Evolutionary conservation across 345 rosid genomes (phyloP), one percentile per base, ranked within the genome.

Genomic region (Heritiera fomes): DNA sequence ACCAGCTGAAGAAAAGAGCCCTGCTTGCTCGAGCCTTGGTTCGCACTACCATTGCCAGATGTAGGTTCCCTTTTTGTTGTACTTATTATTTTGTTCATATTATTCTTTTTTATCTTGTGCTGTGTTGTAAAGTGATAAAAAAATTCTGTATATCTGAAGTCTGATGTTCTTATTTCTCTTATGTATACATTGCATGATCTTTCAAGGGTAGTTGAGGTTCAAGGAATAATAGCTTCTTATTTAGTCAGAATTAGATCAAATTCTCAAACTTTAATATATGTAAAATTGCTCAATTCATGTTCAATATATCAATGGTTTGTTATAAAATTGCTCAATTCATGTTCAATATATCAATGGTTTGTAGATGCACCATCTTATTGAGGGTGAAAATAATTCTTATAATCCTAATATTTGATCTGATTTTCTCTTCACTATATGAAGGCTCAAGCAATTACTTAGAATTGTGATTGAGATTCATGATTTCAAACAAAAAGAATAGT

Each of bases 21-120:
- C 72, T 96, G 77, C 90, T 96, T 64, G 92, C 98, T 32, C 97
- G 98, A 56, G 83, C 90, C 49, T 82, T 96, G 87, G 94, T 94
- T 84, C 97, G 98, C 46, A 92, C 98, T 64, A 92, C 94, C 73
- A 86, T 96, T 76, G 90, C 99, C 1, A 90, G 98, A 91, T 96
- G 99, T 96, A 87, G 45, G 95, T 72, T 18, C 10, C 32, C 34
- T 41, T 34, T 59, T 46, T 40, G 14, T 67, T 2, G 8, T 46
- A 55, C 70, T 67, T 30, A 8, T 10, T 76, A 5, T 72, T 63
- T 18, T 70, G 15, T 15, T 12, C 53, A 61, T 62, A 43, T 8
- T n/a, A 43, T 43, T 88, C 56, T 23, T 32, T 45, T 59, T 34
- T 71, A 15, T 4, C 17, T 68, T 67, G 13, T 0, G 14, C 6